These are phyloP conservation scores for Colletotrichum camelliae DNA, from an alignment of 2,329 filamentous ascomycete genomes.

Conservation along the genomic window DNA sequence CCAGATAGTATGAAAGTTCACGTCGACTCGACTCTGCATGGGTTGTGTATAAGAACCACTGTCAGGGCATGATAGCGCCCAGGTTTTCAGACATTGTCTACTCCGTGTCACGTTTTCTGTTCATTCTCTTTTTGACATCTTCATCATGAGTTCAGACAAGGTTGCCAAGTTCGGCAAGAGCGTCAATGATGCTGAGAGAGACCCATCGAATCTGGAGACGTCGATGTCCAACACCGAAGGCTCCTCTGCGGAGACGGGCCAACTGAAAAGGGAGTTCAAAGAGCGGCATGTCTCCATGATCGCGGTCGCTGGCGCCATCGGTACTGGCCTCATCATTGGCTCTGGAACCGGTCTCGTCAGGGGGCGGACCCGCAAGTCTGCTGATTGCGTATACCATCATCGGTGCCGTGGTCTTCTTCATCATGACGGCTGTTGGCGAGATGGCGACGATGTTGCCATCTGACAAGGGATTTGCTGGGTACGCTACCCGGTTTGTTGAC, in stretches of 20 bases:
- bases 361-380: constrained; percentile 46
- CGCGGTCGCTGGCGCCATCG: constrained; percentile 42
- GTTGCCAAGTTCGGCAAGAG: background rate
- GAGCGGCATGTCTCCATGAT: constrained; percentile 40
- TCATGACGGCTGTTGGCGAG: constrained; percentile 52
- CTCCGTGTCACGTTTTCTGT: background rate
- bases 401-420: constrained; percentile 58
- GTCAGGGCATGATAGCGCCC: background rate
- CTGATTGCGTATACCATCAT: constrained; percentile 46
- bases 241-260: background rate
- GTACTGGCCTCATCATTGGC: constrained; percentile 53
- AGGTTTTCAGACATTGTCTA: background rate
- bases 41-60: background rate
- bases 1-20: background rate
- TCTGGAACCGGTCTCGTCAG: constrained; percentile 53
- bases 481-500: constrained; percentile 34
- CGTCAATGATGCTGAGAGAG: background rate
- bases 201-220: background rate
- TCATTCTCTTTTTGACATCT: background rate
- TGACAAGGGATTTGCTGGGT: constrained; percentile 33
- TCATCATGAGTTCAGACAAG: background rate
- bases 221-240: background rate
- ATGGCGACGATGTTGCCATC: constrained; percentile 33
- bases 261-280: constrained; percentile 24
- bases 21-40: background rate